Evolutionary conservation across 257 asterid genomes (phyloP).

Genomic region (Penstemon eatonii): DNA sequence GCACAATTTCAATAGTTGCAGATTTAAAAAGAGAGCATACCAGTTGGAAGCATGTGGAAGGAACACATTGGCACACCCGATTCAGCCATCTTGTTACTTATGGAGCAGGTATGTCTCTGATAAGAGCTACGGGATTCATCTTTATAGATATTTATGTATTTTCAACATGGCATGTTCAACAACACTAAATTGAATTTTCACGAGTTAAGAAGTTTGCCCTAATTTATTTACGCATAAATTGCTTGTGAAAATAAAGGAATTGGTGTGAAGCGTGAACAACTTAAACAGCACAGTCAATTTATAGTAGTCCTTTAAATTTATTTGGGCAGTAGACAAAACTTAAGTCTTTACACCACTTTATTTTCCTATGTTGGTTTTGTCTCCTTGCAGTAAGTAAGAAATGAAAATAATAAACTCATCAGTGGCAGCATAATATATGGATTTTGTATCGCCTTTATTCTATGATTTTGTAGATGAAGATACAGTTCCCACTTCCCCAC

Average conservation of each 20-base stretch:
- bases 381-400: neutral
- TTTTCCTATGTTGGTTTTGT: neutral
- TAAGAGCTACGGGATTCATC: neutral
- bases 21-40: conserved; percentile 81
- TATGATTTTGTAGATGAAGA: too few species aligned
- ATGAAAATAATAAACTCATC: neutral
- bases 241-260: conserved; percentile 1
- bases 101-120: conserved; percentile 75
- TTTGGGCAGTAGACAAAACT: neutral
- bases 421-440: neutral
- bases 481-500: too few species aligned
- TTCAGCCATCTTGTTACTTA: conserved; percentile 86
- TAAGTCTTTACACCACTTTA: too few species aligned
- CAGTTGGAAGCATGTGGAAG: conserved; percentile 81
- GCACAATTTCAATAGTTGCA: conserved; percentile 58
- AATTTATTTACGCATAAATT: conserved; percentile 2
- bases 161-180: neutral
- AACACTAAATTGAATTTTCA: neutral
- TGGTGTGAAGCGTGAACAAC: neutral
- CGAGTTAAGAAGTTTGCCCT: neutral
- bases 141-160: neutral
- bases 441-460: neutral
- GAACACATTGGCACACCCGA: conserved; percentile 93
- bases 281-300: neutral
- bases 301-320: neutral